phyloP scores from a whole-genome alignment of 1,284 basidiomycete genomes.

The Austropuccinia psidii region DNA sequence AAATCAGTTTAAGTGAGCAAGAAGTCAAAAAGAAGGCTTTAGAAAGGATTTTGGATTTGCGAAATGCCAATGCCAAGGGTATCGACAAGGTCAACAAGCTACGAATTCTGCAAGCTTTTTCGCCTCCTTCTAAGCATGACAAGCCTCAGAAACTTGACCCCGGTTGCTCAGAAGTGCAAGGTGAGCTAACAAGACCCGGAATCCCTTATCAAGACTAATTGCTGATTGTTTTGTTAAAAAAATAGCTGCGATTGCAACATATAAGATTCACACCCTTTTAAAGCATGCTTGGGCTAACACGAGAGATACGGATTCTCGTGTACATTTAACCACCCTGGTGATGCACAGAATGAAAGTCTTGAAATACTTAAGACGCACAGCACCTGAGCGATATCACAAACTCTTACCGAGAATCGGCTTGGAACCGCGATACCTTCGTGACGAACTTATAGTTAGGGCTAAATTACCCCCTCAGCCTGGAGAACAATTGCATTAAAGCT shows the following conservation, averaged over 20 bases:
- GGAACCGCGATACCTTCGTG: slow-evolving; percentile 20
- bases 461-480: slow-evolving; percentile 32
- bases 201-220: no score
- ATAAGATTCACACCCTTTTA: slow-evolving; percentile 20
- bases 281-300: slow-evolving; percentile 31
- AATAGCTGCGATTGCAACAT: slow-evolving; percentile 28
- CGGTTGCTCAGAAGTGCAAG: slow-evolving; percentile 36
- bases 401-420: slow-evolving; percentile 32
- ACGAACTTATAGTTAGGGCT: slow-evolving; percentile 29
- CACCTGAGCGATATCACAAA: slow-evolving; percentile 13
- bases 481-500: slow-evolving; percentile 5
- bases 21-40: background rate
- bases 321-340: slow-evolving; percentile 24
- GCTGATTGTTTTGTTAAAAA: background rate
- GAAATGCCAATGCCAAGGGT: slow-evolving; percentile 30
- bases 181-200: no score
- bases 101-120: slow-evolving; percentile 32
- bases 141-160: slow-evolving; percentile 21
- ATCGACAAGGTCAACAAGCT: slow-evolving; percentile 31
- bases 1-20: background rate
- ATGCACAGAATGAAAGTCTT: slow-evolving; percentile 36
- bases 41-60: slow-evolving; percentile 24
- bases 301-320: slow-evolving; percentile 15
- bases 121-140: background rate
- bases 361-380: slow-evolving; percentile 19